Conservation (phyloP, 179 eudicot species). For the Carnegiea gigantea region DNA sequence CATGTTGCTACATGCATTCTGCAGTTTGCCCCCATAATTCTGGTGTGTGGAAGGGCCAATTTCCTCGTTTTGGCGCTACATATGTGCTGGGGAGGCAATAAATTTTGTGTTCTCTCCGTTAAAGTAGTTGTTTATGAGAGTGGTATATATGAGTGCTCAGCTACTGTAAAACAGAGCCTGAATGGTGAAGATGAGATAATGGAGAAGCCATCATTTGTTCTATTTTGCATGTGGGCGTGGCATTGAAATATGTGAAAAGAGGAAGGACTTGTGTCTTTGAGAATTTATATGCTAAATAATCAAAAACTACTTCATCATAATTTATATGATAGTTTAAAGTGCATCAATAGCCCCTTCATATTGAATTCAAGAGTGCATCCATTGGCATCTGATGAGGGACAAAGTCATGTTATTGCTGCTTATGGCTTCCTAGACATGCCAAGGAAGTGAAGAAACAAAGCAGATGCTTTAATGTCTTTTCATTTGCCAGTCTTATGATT, state of each 20-base stretch:
- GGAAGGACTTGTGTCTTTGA: neutral
- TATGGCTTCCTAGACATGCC: neutral
- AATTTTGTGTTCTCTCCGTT: neutral
- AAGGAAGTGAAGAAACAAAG: neutral
- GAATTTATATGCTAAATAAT: neutral
- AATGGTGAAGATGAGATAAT: neutral
- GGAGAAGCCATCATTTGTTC: neutral
- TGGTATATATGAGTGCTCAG: neutral
- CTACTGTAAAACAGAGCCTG: neutral
- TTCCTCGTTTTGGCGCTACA: neutral
- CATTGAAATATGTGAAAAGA: neutral
- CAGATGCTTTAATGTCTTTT: neutral
- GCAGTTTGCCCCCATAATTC: neutral
- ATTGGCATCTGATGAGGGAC: neutral
- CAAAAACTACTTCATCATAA: neutral
- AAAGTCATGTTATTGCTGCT: neutral
- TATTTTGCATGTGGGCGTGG: neutral
- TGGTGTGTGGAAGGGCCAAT: neutral
- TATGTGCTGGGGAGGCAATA: neutral
- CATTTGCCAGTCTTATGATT: neutral
- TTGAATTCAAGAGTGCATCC: neutral
- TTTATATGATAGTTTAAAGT: too few relatives aligned
- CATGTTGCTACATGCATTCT: neutral
- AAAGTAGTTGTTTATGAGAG: neutral
- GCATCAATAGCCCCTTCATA: neutral